These are phyloP conservation scores for Millerozyma acaciae DNA, from an alignment of 805 yeast species.

Conservation along the genomic window DNA sequence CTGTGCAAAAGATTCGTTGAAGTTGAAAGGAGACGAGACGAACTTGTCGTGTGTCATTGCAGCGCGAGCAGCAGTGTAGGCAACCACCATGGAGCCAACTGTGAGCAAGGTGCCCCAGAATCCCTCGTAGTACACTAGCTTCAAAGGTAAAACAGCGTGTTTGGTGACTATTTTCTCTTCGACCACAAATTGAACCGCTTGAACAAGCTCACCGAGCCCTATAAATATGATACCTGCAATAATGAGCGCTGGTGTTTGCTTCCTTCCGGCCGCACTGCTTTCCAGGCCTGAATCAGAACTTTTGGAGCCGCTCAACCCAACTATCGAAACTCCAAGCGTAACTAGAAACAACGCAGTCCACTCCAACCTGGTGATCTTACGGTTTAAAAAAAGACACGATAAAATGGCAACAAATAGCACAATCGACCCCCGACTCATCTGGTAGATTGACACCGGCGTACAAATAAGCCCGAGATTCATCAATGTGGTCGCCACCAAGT, in stretches of 20 bases:
- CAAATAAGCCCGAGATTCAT: constrained; percentile 71
- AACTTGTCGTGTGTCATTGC: constrained; percentile 28
- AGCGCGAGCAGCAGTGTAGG: constrained; percentile 40
- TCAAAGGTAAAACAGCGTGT: constrained; percentile 54
- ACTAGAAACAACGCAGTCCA: constrained; percentile 69
- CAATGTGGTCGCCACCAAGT: constrained; percentile 67
- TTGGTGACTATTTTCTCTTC: constrained; percentile 64
- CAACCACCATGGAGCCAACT: constrained; percentile 39
- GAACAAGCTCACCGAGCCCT: constrained; percentile 58
- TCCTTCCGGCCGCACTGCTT: neutral
- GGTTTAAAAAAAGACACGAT: constrained; percentile 58
- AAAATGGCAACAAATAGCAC: constrained; percentile 73
- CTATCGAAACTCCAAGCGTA: constrained; percentile 63
- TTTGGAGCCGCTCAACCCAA: constrained; percentile 64
- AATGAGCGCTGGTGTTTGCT: constrained; percentile 20
- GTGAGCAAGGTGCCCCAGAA: constrained; percentile 54
- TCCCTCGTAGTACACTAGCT: constrained; percentile 73
- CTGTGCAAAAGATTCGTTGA: constrained; percentile 47
- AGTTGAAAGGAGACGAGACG: constrained; percentile 51
- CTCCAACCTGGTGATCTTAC: constrained; percentile 54
- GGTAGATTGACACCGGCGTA: constrained; percentile 77
- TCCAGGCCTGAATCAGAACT: constrained; percentile 13
- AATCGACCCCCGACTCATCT: constrained; percentile 80
- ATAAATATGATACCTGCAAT: constrained; percentile 57
- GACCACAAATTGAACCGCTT: constrained; percentile 73